Percentiles rank a stretch among this genome's conserved stretches.
Conservation (phyloP, 2,329 filamentous ascomycete species). For the Parastagonospora avenae region DNA sequence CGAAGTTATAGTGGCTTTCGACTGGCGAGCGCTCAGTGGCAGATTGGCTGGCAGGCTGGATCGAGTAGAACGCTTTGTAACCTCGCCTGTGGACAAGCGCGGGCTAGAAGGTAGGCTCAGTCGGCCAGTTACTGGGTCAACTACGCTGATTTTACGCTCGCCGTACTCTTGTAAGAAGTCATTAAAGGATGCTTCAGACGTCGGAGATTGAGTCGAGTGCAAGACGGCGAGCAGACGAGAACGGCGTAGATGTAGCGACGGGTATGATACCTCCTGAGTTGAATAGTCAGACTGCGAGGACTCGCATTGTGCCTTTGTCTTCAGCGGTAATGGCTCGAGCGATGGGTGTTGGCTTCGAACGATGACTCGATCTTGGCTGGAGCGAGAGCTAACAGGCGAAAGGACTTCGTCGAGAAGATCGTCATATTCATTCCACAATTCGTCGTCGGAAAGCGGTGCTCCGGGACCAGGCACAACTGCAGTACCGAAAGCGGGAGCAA, state of each 20-base stretch:
- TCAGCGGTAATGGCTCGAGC: slow-evolving; percentile 37
- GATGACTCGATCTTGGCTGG: slow-evolving; percentile 11
- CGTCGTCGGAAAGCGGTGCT: slow-evolving; percentile 75
- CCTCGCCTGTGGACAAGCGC: slow-evolving; percentile 37
- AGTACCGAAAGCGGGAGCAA: slow-evolving; percentile 60
- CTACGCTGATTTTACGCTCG: slow-evolving; percentile 45
- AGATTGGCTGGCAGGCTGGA: slow-evolving; percentile 43
- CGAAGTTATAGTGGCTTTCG: slow-evolving; percentile 36
- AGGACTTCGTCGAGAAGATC: slow-evolving; percentile 78
- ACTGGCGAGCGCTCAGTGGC: slow-evolving; percentile 36
- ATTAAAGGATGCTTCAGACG: slow-evolving; percentile 59
- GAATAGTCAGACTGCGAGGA: slow-evolving; percentile 40
- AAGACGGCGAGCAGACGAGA: slow-evolving; percentile 58
- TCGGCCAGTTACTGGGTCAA: slow-evolving; percentile 47
- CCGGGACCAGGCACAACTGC: slow-evolving; percentile 67
- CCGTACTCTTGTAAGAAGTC: slow-evolving; percentile 60
- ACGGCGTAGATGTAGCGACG: slow-evolving; percentile 53
- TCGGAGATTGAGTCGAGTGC: slow-evolving; percentile 55
- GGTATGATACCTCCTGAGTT: slow-evolving; percentile 24
- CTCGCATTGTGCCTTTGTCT: slow-evolving; percentile 24
- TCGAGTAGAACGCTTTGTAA: slow-evolving; percentile 36
- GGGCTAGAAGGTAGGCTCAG: slow-evolving; percentile 43
- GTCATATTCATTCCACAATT: slow-evolving; percentile 94
- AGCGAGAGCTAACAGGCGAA: slow-evolving; percentile 46
- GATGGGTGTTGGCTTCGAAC: slow-evolving; percentile 29